Evolutionary conservation across 345 rosid species (phyloP).

Genomic region (Syzygium oleosum): DNA sequence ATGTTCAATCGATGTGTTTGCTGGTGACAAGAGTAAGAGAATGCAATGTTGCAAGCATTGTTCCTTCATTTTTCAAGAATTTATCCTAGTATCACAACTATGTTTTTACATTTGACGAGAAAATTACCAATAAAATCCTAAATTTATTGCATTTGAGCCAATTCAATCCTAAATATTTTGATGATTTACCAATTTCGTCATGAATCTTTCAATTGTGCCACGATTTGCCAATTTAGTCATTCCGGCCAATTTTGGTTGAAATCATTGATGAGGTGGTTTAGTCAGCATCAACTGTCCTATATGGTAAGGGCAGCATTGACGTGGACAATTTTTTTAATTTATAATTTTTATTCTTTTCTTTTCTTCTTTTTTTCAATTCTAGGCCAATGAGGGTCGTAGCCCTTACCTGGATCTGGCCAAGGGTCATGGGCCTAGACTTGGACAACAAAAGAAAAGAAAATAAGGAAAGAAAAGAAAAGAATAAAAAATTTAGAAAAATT

Average conservation of each 20-base stretch:
- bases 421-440: not conserved
- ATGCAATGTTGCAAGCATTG: not conserved
- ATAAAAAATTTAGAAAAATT: not conserved
- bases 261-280: fast-evolving
- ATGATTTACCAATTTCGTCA: fast-evolving
- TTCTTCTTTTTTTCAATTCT: not conserved
- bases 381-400: fast-evolving
- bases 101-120: not conserved
- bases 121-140: no score
- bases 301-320: fast-evolving
- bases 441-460: not conserved
- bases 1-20: not conserved
- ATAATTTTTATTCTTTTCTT: not conserved
- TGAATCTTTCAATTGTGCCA: not conserved
- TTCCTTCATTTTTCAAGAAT: not conserved
- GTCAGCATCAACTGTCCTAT: fast-evolving
- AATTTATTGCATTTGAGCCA: not conserved
- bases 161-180: fast-evolving
- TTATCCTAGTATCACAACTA: not conserved
- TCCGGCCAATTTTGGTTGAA: fast-evolving
- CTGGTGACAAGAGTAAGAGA: not conserved
- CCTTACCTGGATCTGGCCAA: not conserved
- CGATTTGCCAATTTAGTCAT: fast-evolving
- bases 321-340: not conserved
- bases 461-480: not conserved